phyloP scores from a whole-genome alignment of 495 filamentous ascomycete genomes.

The Stereocaulon alpinum region DNA sequence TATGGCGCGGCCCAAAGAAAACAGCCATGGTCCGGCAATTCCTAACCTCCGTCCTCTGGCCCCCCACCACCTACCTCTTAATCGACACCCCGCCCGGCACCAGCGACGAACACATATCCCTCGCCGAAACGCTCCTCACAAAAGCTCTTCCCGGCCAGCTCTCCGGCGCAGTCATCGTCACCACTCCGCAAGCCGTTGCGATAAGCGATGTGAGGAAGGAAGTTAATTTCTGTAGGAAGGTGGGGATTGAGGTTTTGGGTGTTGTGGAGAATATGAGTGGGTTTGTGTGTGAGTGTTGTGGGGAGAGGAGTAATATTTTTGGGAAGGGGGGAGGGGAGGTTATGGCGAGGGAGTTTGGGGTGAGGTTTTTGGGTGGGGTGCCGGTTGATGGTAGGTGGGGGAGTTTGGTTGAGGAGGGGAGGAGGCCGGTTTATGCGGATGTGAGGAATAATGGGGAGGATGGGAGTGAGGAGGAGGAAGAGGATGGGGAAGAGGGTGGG shows the following conservation, averaged over 20 bases:
- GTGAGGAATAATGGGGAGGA: constrained; percentile 30
- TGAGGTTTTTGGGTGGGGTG: constrained; percentile 75
- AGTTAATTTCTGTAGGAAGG: constrained; percentile 89
- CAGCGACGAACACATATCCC: constrained; percentile 91
- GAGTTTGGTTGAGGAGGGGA: constrained; percentile 53
- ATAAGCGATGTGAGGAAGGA: constrained; percentile 93
- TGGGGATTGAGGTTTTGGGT: constrained; percentile 62
- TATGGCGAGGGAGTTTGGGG: constrained; percentile 78
- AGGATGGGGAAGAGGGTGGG: constrained; percentile 28
- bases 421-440: constrained; percentile 29
- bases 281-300: constrained; percentile 91
- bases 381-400: constrained; percentile 77
- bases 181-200: constrained; percentile 88
- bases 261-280: constrained; percentile 98
- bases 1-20: constrained; percentile 97
- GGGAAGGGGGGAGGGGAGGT: constrained; percentile 77
- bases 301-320: constrained; percentile 87
- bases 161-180: constrained; percentile 83
- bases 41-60: constrained; percentile 83
- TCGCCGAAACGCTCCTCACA: constrained; percentile 72
- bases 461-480: constrained; percentile 20
- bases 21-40: constrained; percentile 98
- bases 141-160: constrained; percentile 33
- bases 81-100: constrained; percentile 96
- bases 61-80: constrained; percentile 73